Evolutionary conservation across 2,329 filamentous ascomycete genomes (phyloP).

Genomic region (Zopfia rhizophila): DNA sequence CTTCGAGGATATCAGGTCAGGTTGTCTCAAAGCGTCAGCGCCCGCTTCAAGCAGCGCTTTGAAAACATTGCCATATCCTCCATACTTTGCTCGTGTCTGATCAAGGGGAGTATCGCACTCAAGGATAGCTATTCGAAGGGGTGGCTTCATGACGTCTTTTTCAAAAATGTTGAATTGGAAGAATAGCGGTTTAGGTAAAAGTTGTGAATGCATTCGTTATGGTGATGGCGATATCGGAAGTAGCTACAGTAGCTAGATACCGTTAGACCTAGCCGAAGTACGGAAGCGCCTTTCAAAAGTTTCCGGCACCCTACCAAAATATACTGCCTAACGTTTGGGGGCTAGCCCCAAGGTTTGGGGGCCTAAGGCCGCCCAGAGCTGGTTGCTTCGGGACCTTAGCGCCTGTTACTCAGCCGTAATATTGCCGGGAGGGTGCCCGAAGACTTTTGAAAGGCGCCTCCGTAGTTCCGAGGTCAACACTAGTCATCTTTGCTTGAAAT

Average conservation of each 20-base stretch:
- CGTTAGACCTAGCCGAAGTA: background rate
- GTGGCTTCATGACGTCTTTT: slow-evolving; percentile 43
- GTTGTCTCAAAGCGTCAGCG: slow-evolving; percentile 58
- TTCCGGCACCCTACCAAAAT: too few species aligned
- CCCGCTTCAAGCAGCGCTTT: slow-evolving; percentile 62
- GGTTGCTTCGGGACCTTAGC: too few species aligned
- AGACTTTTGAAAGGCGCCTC: too few species aligned
- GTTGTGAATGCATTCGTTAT: slow-evolving; percentile 7
- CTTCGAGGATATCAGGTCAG: slow-evolving; percentile 43
- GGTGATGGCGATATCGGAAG: slow-evolving; percentile 8
- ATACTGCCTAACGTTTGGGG: too few species aligned
- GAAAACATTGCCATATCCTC: slow-evolving; percentile 75
- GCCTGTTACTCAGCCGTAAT: too few species aligned
- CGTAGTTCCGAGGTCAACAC: too few species aligned
- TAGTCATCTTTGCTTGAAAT: background rate
- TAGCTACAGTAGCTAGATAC: too few species aligned
- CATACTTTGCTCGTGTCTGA: slow-evolving; percentile 71
- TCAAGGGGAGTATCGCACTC: slow-evolving; percentile 85
- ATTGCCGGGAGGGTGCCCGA: too few species aligned
- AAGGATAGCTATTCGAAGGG: slow-evolving; percentile 82
- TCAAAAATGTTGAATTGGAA: background rate
- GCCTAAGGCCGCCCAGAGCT: too few species aligned
- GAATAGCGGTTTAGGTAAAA: background rate
- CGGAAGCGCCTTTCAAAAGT: too few species aligned
- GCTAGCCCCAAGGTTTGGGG: too few species aligned